Evolutionary conservation across 179 eudicot genomes (phyloP).

Genomic region (Silene vulgaris): DNA sequence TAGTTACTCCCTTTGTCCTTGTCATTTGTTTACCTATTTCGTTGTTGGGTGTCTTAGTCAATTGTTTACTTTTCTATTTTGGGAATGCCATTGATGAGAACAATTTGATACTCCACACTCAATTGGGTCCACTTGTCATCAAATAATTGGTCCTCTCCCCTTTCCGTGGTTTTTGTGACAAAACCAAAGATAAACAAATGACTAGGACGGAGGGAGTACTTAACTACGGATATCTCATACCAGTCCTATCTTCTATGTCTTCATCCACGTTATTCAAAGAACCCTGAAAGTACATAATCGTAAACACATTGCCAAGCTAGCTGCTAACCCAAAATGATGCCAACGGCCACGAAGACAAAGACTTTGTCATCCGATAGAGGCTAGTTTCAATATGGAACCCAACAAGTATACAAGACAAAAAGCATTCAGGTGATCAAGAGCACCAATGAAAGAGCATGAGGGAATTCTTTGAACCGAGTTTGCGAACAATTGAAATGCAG

Average conservation of each 20-base stretch:
- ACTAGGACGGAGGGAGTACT: too few relatives aligned
- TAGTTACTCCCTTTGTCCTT: too few relatives aligned
- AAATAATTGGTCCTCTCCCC: too few relatives aligned
- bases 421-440: not conserved
- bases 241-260: not conserved
- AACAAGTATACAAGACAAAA: not conserved
- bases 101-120: too few relatives aligned
- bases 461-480: not conserved
- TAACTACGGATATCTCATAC: too few relatives aligned
- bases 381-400: not conserved
- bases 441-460: not conserved
- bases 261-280: not conserved
- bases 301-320: not conserved
- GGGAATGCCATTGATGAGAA: too few relatives aligned
- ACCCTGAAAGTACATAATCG: not conserved
- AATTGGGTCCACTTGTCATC: too few relatives aligned
- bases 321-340: not conserved
- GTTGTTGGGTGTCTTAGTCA: too few relatives aligned
- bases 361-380: not conserved
- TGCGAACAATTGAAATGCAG: not conserved
- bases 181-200: too few relatives aligned
- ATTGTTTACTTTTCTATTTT: too few relatives aligned
- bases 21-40: too few relatives aligned
- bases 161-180: too few relatives aligned
- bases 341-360: not conserved